These are phyloP conservation scores for Metarhizium brunneum DNA, from an alignment of 2,329 filamentous ascomycete genomes.

Conservation along the genomic window DNA sequence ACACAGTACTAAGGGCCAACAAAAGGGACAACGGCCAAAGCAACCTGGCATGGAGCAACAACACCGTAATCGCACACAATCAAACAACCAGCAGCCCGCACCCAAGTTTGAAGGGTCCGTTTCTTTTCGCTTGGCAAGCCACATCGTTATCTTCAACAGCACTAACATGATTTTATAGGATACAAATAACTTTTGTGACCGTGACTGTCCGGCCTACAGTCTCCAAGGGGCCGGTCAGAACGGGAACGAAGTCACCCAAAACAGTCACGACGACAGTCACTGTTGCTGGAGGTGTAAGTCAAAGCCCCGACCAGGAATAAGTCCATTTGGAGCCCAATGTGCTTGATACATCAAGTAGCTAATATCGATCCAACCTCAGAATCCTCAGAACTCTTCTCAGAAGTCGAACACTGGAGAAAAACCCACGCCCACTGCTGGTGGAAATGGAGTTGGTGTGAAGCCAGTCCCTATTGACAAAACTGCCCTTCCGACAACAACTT, in stretches of 20 bases:
- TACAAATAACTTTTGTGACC: background rate
- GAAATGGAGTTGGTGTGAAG: constrained; percentile 20
- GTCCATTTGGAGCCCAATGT: background rate
- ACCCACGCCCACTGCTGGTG: constrained; percentile 10
- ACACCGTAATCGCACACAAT: background rate
- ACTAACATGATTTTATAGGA: background rate
- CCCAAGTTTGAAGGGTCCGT: background rate
- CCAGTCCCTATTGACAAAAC: constrained; percentile 18
- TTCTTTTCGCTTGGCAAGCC: background rate
- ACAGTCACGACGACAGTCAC: constrained; percentile 7
- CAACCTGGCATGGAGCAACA: background rate
- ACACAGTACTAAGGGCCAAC: background rate
- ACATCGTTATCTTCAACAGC: background rate
- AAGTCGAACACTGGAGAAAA: background rate
- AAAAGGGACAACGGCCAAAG: background rate
- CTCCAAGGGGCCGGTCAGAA: constrained; percentile 7
- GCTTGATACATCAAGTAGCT: background rate
- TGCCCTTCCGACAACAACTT: background rate
- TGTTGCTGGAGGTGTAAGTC: constrained; percentile 1
- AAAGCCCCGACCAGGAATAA: background rate
- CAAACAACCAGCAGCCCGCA: background rate
- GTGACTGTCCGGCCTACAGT: background rate
- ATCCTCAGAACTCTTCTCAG: background rate
- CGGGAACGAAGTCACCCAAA: constrained; percentile 5
- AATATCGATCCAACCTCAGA: background rate